These are phyloP conservation scores for Stipa capillata DNA, from an alignment of 176 grass and related monocot genomes.

Conservation along the genomic window DNA sequence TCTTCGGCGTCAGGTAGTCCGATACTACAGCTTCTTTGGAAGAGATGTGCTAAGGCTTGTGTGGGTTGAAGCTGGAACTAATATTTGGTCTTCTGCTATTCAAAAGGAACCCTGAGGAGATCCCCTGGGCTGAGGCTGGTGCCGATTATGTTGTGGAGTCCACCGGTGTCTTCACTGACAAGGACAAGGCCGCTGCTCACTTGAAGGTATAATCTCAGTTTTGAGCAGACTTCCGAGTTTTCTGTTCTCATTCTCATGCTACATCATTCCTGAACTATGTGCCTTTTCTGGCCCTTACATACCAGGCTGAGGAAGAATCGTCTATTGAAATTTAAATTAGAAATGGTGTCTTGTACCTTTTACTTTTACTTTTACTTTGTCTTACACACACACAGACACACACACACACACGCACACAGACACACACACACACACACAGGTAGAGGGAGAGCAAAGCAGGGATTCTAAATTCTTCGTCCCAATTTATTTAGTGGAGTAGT, in stretches of 20 bases:
- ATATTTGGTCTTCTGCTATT: background rate
- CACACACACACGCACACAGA: no score
- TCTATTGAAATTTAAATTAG: no score
- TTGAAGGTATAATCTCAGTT: constrained; percentile 57
- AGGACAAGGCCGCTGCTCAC: constrained; percentile 65
- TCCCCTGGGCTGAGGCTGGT: constrained; percentile 66
- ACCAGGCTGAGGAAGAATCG: no score
- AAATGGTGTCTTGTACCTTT: background rate
- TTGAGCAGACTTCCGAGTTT: background rate
- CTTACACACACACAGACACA: no score
- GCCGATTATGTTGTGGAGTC: constrained; percentile 67
- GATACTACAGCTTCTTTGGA: background rate
- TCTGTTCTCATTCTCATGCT: background rate
- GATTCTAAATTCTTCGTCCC: background rate
- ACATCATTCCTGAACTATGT: background rate
- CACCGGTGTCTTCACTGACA: constrained; percentile 78
- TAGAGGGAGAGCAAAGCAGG: background rate
- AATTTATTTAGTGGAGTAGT: background rate
- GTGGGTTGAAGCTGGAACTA: background rate
- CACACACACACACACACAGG: background rate
- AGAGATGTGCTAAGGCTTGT: background rate
- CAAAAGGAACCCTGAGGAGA: constrained; percentile 56
- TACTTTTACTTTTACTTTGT: background rate
- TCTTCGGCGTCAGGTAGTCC: constrained; percentile 51
- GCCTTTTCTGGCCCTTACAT: background rate